Evolutionary conservation across 2,329 filamentous ascomycete genomes (phyloP).

Genomic region (Zelopaecilomyces penicillatus): DNA sequence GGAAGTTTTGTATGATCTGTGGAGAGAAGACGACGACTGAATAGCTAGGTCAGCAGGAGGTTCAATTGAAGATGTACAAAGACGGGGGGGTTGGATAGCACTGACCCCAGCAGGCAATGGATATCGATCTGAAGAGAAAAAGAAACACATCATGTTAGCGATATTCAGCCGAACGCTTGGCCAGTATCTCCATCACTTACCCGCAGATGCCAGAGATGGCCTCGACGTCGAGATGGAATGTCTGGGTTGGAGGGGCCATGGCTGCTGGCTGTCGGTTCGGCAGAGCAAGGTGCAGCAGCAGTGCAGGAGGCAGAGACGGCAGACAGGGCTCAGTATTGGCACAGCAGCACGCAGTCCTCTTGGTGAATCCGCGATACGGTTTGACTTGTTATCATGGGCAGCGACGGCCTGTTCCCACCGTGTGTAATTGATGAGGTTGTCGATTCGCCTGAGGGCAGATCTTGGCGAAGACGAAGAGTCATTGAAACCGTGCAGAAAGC

Average conservation of each 20-base stretch:
- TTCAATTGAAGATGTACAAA: neutral
- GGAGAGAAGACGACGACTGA: conserved; percentile 88
- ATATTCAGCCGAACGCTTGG: neutral
- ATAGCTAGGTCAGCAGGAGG: conserved; percentile 2
- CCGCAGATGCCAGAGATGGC: conserved; percentile 89
- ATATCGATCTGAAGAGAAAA: conserved; percentile 62
- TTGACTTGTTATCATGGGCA: too few species aligned
- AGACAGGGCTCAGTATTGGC: too few species aligned
- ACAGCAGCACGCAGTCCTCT: too few species aligned
- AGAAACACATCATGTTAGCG: neutral
- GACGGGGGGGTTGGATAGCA: conserved; percentile 3
- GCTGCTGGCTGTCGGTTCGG: neutral
- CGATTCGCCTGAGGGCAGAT: too few species aligned
- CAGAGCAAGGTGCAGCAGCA: too few species aligned
- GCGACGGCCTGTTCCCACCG: too few species aligned
- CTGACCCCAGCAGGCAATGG: conserved; percentile 79
- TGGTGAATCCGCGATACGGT: too few species aligned
- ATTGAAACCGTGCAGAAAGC: too few species aligned
- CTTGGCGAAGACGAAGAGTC: too few species aligned
- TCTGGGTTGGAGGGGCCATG: conserved; percentile 48
- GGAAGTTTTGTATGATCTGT: conserved; percentile 94
- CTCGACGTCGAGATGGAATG: conserved; percentile 72
- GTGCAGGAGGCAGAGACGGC: too few species aligned
- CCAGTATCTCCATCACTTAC: conserved; percentile 34
- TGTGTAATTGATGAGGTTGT: too few species aligned